Base-by-base conservation (phyloP, 352 stramenopile genomes). In the Hyaloperonospora arabidopsidis region DNA sequence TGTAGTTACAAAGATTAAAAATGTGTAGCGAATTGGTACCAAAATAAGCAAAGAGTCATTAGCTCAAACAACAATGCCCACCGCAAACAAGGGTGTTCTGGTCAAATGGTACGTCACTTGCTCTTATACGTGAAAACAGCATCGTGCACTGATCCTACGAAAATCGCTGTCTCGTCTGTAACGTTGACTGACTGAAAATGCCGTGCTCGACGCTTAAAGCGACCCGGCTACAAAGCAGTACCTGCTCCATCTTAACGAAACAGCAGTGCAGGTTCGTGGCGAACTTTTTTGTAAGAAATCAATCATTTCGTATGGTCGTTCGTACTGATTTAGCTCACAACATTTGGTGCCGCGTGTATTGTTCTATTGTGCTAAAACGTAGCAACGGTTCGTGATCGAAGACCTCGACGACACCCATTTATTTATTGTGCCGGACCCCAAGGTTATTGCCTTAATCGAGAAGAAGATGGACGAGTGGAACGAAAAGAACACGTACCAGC, bases 401-500 rank as follows among this genome's bases (percentile, higher is more conserved):
- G 82, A 93, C 62, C 63, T 93, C 44, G 82, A 93, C 59, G 82
- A 93, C 49, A 82, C 56, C 28, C 82, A 93, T 46, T 55, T 93
- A 68, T 93, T 93, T 83, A 90, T 93, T 64, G 76, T 90, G 44
- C 82, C 82, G 5, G 76, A 90, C 40, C 76, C 74, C 15, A 87
- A 87, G 52, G 71, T 93, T 44, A 84, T 93, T 50, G 68, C 66
- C 40, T 90, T 89, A 49, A 93, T 93, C 51, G 76, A 93, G 55
- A 86, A 88, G 65, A 93, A 90, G 70, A 89, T 93, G 75, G 82
- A 93, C 67, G 79, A 93, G 57, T 93, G 82, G 82, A 93, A 93
- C 59, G 79, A 93, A 53, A 85, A 80, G 57, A 93, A 93, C 64
- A 93, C 82, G 35, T 93, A 93, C 68, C 82, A 93, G 57, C 72